Evolutionary conservation across 192 early-diverging fungal genomes (phyloP).

Genomic region (Rhizoclosmatium sp.): DNA sequence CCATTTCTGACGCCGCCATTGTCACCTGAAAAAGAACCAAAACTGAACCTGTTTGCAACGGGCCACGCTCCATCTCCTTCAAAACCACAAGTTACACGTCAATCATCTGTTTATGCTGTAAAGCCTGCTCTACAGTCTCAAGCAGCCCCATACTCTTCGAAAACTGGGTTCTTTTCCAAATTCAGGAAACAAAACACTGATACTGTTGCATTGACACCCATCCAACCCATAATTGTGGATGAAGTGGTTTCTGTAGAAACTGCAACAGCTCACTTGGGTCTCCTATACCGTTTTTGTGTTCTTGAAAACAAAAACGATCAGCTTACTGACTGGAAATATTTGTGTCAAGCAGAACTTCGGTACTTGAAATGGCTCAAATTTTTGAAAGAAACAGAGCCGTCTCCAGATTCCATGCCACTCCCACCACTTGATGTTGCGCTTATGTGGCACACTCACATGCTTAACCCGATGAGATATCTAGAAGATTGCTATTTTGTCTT

Average conservation of each 20-base stretch:
- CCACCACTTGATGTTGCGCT: constrained; percentile 64
- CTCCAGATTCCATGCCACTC: constrained; percentile 44
- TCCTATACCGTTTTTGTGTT: constrained; percentile 43
- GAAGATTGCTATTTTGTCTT: constrained; percentile 67
- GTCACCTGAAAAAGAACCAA: too few relatives aligned
- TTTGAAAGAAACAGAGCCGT: constrained; percentile 43
- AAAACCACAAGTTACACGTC: too few relatives aligned
- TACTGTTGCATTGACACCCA: background rate
- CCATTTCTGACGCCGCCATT: too few relatives aligned
- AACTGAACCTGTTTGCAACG: too few relatives aligned
- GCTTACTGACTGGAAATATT: constrained; percentile 52
- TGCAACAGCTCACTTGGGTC: constrained; percentile 40
- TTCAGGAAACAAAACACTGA: background rate
- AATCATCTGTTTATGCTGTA: too few relatives aligned
- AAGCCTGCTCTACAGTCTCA: too few relatives aligned
- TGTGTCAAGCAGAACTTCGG: constrained; percentile 63
- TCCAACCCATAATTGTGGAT: constrained; percentile 18
- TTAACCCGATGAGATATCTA: constrained; percentile 63
- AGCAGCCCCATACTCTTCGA: background rate
- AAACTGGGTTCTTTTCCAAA: constrained; percentile 19
- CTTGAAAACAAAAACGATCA: constrained; percentile 39
- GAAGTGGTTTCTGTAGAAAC: constrained; percentile 24
- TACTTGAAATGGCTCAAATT: constrained; percentile 61
- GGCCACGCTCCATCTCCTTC: too few relatives aligned
- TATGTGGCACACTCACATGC: constrained; percentile 71